Evolutionary conservation across 352 stramenopile genomes (phyloP).

Genomic region (Discostella stelligera): DNA sequence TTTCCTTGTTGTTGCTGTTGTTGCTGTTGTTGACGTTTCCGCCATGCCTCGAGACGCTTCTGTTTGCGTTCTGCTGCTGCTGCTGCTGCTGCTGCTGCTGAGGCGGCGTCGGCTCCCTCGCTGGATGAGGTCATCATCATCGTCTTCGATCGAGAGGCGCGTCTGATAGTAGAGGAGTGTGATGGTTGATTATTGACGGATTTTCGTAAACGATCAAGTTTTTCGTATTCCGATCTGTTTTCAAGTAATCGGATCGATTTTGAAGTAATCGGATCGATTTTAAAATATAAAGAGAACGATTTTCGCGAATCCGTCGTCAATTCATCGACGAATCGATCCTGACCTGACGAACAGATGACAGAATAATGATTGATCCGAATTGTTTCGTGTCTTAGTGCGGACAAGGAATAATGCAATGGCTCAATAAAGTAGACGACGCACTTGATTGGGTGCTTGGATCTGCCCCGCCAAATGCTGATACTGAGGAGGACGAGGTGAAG

Average conservation of each 20-base stretch:
- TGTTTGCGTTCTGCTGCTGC: constrained; percentile 67
- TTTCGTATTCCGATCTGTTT: too few relatives aligned
- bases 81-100: constrained; percentile 17
- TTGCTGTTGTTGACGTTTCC: constrained; percentile 54
- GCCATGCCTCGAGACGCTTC: constrained; percentile 78
- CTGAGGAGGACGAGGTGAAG: neutral
- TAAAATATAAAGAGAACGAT: too few relatives aligned
- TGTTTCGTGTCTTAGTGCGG: too few relatives aligned
- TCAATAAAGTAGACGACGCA: constrained; percentile 58
- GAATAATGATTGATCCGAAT: too few relatives aligned
- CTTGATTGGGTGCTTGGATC: constrained; percentile 45
- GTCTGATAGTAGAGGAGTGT: too few relatives aligned
- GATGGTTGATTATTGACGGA: too few relatives aligned
- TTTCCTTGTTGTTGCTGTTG: neutral
- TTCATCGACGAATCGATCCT: too few relatives aligned
- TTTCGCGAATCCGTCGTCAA: too few relatives aligned
- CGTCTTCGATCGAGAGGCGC: constrained; percentile 9
- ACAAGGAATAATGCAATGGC: constrained; percentile 48
- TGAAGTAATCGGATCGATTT: too few relatives aligned
- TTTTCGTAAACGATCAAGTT: too few relatives aligned
- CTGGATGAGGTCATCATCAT: neutral
- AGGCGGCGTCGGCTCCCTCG: neutral
- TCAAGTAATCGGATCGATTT: too few relatives aligned
- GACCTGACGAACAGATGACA: too few relatives aligned
- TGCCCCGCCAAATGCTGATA: neutral